Percentiles rank a stretch among this genome's conserved stretches.
Conservation (phyloP, 345 rosid species). For the Melaleuca alternifolia region DNA sequence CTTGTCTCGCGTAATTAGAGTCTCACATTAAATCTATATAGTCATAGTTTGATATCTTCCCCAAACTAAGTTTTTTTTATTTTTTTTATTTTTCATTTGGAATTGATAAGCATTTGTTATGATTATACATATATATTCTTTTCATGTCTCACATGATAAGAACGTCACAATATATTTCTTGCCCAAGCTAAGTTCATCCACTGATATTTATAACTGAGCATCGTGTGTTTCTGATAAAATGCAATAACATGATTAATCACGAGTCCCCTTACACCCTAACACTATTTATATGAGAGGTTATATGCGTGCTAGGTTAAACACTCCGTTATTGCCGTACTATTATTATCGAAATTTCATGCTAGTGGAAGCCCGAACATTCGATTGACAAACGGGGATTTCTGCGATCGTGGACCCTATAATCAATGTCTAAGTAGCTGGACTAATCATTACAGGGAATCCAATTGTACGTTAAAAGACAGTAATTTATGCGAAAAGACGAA, state of each 20-base stretch:
- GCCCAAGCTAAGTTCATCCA: background rate
- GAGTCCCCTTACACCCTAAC: background rate
- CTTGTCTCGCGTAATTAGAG: background rate
- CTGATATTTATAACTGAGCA: background rate
- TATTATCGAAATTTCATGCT: background rate
- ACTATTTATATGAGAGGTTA: background rate
- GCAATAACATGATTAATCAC: background rate
- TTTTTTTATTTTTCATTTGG: background rate
- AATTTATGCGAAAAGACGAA: background rate
- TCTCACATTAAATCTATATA: background rate
- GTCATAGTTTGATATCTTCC: background rate
- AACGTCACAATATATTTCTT: background rate
- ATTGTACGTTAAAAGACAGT: background rate
- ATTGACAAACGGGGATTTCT: background rate
- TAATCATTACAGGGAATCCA: background rate
- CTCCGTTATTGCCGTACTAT: background rate
- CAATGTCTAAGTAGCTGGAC: background rate
- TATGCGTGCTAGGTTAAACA: background rate
- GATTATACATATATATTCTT: background rate
- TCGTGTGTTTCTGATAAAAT: background rate
- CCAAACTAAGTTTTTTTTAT: background rate
- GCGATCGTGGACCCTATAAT: background rate
- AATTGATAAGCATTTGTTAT: background rate
- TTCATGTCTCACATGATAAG: background rate
- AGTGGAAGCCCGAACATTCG: background rate